A percentile compares a stretch with the other conserved stretches of the same genome.
phyloP scores from a whole-genome alignment of 164 flowering plant genomes.

The Euptelea pleiosperma region DNA sequence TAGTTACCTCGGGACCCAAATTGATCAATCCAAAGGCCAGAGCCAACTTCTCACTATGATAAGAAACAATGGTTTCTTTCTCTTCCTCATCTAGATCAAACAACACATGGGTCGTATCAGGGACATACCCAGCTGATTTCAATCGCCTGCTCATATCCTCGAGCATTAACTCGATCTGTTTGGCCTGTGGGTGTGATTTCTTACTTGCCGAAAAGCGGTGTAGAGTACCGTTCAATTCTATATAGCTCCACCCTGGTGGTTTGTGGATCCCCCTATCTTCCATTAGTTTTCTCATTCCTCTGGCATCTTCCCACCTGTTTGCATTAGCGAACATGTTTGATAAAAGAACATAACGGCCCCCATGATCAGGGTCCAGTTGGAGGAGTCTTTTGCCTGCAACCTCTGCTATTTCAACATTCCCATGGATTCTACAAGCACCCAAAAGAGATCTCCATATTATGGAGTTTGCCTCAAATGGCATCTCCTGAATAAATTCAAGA shows the following conservation, averaged over 20 bases:
- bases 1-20: slow-evolving; percentile 14
- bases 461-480: slow-evolving; percentile 26
- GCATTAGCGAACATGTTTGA: slow-evolving; percentile 26
- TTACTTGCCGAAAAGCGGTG: slow-evolving; percentile 31
- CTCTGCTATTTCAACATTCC: slow-evolving; percentile 23
- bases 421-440: slow-evolving; percentile 30
- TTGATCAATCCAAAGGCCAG: slow-evolving; percentile 28
- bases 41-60: slow-evolving; percentile 30
- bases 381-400: slow-evolving; percentile 23
- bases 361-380: slow-evolving; percentile 29
- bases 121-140: slow-evolving; percentile 23
- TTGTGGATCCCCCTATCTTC: slow-evolving; percentile 26
- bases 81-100: slow-evolving; percentile 31
- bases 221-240: slow-evolving; percentile 27
- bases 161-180: slow-evolving; percentile 22
- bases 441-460: slow-evolving; percentile 34
- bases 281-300: slow-evolving; percentile 25
- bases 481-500: slow-evolving; percentile 22
- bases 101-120: slow-evolving; percentile 16
- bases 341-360: slow-evolving; percentile 27
- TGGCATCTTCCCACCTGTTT: slow-evolving; percentile 33
- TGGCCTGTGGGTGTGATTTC: slow-evolving; percentile 22
- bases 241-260: slow-evolving; percentile 35
- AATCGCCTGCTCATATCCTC: slow-evolving; percentile 21
- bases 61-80: slow-evolving; percentile 20